phyloP scores from a whole-genome alignment of 169 alveolate genomes.

The Cryptosporidium tyzzeri region DNA sequence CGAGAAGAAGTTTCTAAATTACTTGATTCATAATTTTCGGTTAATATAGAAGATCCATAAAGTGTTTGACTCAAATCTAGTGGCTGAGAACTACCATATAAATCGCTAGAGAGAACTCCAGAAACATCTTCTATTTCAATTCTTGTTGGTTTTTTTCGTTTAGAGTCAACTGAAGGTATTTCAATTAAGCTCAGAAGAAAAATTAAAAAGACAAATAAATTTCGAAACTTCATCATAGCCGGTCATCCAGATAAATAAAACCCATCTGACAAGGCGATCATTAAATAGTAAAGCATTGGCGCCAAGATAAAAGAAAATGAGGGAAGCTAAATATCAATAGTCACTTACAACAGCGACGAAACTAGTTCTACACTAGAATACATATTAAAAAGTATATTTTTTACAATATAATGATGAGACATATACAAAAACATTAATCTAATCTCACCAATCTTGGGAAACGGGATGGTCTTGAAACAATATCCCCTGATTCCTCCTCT shows the following conservation, averaged over 20 bases:
- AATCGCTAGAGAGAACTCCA: constrained; percentile 39
- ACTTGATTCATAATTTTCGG: not conserved
- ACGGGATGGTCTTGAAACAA: constrained; percentile 8
- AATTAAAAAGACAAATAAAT: not conserved
- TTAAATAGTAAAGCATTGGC: not conserved
- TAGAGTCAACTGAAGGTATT: not conserved
- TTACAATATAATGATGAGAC: not conserved
- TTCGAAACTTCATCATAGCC: not conserved
- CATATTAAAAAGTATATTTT: not conserved
- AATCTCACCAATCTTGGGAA: constrained; percentile 29
- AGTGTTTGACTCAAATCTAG: constrained; percentile 59
- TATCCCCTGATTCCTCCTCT: not conserved
- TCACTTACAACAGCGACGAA: not conserved
- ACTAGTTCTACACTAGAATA: not conserved
- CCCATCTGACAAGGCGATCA: constrained; percentile 16
- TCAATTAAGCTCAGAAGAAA: not conserved
- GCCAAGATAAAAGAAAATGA: not conserved
- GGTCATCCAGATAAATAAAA: not conserved
- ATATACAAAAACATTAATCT: not conserved
- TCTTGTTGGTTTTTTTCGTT: constrained; percentile 5
- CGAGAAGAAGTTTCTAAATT: not conserved
- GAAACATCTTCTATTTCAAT: constrained; percentile 25
- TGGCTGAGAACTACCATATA: constrained; percentile 4
- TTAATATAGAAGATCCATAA: constrained; percentile 13
- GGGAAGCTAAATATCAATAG: not conserved